Percentiles rank a stretch among this genome's conserved stretches.
These are phyloP conservation scores for Dictyostelium citrinum DNA, from an alignment of 78 protist species.

Conservation along the genomic window DNA sequence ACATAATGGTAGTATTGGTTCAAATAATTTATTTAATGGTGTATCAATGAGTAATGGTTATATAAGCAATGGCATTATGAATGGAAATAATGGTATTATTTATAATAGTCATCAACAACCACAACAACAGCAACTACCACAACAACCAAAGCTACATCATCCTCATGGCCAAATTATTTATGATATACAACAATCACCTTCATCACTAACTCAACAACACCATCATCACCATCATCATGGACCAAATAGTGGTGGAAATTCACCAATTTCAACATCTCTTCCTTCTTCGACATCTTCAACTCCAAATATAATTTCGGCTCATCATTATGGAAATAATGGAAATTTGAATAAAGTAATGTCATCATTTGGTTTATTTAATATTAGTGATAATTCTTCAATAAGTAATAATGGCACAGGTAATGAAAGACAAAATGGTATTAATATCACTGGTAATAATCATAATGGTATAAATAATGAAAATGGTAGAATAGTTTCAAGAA, in stretches of 20 bases:
- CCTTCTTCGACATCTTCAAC: conserved; percentile 2
- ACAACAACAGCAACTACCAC: too few relatives aligned
- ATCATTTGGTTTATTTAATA: background rate
- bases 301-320: background rate
- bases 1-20: background rate
- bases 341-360: background rate
- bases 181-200: background rate
- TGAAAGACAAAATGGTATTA: background rate
- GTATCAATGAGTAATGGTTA: background rate
- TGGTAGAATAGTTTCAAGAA: background rate
- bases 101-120: background rate
- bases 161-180: background rate
- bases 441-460: background rate
- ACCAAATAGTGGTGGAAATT: background rate
- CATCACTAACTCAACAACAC: background rate
- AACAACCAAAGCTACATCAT: background rate
- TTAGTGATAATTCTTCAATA: background rate
- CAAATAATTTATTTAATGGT: background rate
- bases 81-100: background rate
- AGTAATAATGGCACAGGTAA: background rate
- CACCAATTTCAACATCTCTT: background rate
- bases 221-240: background rate
- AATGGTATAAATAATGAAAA: background rate
- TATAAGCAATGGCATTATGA: background rate
- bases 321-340: background rate